phyloP scores from a whole-genome alignment of 352 stramenopile species.

The Phytophthora uliginosa region DNA sequence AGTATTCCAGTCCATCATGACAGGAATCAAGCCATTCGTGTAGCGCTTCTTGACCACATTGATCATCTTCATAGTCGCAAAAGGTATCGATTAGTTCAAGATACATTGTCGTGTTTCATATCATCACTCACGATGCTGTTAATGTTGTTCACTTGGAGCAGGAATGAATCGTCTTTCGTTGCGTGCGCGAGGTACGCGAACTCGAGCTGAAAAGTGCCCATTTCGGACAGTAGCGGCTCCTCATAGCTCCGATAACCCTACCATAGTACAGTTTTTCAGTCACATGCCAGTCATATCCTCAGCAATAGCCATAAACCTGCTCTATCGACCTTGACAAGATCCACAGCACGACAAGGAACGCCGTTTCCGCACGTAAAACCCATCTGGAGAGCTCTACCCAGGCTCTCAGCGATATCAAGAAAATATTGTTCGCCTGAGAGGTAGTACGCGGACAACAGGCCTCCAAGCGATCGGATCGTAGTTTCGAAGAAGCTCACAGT shows the following conservation, averaged over 20 bases:
- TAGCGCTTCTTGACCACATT: slow-evolving; percentile 39
- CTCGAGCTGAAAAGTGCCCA: slow-evolving; percentile 72
- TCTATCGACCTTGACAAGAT: slow-evolving; percentile 45
- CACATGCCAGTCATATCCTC: neutral
- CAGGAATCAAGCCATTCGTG: slow-evolving; percentile 57
- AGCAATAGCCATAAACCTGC: neutral
- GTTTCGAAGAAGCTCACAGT: slow-evolving; percentile 74
- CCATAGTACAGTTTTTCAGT: slow-evolving; percentile 3
- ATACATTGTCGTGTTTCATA: neutral
- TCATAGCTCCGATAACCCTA: slow-evolving; percentile 19
- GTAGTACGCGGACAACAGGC: slow-evolving; percentile 64
- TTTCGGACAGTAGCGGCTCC: slow-evolving; percentile 54
- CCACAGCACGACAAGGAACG: slow-evolving; percentile 48
- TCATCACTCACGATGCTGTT: slow-evolving; percentile 49
- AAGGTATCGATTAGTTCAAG: neutral
- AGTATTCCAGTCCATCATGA: slow-evolving; percentile 49
- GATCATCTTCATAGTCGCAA: slow-evolving; percentile 32
- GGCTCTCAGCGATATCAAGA: slow-evolving; percentile 44
- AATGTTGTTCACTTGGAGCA: slow-evolving; percentile 46
- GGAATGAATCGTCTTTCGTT: slow-evolving; percentile 48
- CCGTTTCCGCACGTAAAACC: slow-evolving; percentile 48
- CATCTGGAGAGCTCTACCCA: slow-evolving; percentile 45
- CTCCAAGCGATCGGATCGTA: slow-evolving; percentile 67
- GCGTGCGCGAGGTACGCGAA: slow-evolving; percentile 61
- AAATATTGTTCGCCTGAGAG: slow-evolving; percentile 63